Evolutionary conservation across 345 rosid species (phyloP), one percentile per base, ranked within the genome.

Genomic region (Moringa oleifera): DNA sequence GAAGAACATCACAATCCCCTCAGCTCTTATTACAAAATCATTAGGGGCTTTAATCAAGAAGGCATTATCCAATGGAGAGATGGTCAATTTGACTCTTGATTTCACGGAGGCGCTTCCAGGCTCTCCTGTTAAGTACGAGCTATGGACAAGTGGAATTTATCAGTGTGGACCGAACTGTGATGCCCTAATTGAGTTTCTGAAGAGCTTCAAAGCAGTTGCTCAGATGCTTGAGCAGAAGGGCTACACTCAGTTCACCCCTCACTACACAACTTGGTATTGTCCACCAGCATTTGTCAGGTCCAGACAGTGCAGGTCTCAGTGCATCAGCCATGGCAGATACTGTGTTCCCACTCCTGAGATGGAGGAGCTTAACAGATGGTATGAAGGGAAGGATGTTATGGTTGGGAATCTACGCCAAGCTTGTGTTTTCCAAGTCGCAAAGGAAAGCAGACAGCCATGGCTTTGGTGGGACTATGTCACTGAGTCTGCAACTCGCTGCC

Each of bases 401-500:
- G 62, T 77, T 56, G 83, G 80, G 68, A 83, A 83, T 72, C 46
- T 83, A 4, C 73, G 85, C 0, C 87, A 83, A 71, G 81, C 71
- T 58, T 83, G 87, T n/a, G 73, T 83, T 59, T 78, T 58, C 49
- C 77, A 76, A 75, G 85, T 83, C 49, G 25, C 79, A 62, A 80
- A 75, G 17, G 87, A 83, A 59, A 80, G 73, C 9, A 81, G 83
- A 33, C 80, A 77, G 64, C 87, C 87, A 0, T 83, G 87, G 87
- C 51, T 80, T 52, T 83, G 87, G 87, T 83, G 87, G 87, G 87
- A 83, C 67, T 83, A 83, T 62, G 87, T 80, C 49, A 75, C 85
- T 47, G 87, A 83, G 47, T 83, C 80, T 61, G 77, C 79, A 0
- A 80, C 80, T 69, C 70, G 87, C 37, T 83, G 87, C 74, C 87